Evolutionary conservation across 2,329 filamentous ascomycete genomes (phyloP).

Genomic region (Ophidiomyces ophidiicola): DNA sequence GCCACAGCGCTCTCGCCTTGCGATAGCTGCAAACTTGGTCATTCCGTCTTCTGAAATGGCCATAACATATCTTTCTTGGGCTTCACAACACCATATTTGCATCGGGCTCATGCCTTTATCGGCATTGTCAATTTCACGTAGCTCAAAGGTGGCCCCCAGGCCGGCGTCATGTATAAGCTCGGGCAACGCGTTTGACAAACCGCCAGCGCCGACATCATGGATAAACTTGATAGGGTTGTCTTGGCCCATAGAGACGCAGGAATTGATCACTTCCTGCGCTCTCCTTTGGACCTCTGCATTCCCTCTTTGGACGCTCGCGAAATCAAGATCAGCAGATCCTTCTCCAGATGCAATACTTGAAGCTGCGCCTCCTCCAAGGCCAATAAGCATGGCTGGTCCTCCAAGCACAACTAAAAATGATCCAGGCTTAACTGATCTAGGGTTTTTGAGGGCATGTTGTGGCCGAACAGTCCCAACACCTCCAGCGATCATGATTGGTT

Average conservation of each 20-base stretch:
- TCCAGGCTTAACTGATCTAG: constrained; percentile 66
- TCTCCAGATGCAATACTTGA: constrained; percentile 83
- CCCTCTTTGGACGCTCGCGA: constrained; percentile 90
- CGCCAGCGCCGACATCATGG: constrained; percentile 92
- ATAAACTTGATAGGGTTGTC: constrained; percentile 92
- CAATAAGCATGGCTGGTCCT: constrained; percentile 94
- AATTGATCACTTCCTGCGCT: constrained; percentile 96
- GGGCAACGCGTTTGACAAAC: constrained; percentile 70
- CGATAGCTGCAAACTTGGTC: constrained; percentile 57
- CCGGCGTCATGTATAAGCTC: constrained; percentile 87
- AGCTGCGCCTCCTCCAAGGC: constrained; percentile 85
- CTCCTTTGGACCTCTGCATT: constrained; percentile 93
- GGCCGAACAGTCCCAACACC: constrained; percentile 87
- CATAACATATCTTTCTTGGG: constrained; percentile 91
- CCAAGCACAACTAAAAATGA: constrained; percentile 86
- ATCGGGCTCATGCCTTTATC: constrained; percentile 88
- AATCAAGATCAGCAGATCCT: constrained; percentile 83
- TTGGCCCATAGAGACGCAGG: constrained; percentile 70
- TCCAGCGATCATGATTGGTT: constrained; percentile 96
- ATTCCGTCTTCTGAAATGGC: constrained; percentile 70
- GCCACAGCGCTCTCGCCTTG: constrained; percentile 72
- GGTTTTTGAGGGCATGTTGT: constrained; percentile 77
- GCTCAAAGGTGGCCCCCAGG: constrained; percentile 79
- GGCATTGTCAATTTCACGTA: constrained; percentile 84
- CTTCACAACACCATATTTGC: constrained; percentile 96